Percentiles rank a stretch among this genome's conserved stretches.
These are phyloP conservation scores for Paragyromitra xinjiangensis DNA, from an alignment of 495 filamentous ascomycete genomes.

Conservation along the genomic window DNA sequence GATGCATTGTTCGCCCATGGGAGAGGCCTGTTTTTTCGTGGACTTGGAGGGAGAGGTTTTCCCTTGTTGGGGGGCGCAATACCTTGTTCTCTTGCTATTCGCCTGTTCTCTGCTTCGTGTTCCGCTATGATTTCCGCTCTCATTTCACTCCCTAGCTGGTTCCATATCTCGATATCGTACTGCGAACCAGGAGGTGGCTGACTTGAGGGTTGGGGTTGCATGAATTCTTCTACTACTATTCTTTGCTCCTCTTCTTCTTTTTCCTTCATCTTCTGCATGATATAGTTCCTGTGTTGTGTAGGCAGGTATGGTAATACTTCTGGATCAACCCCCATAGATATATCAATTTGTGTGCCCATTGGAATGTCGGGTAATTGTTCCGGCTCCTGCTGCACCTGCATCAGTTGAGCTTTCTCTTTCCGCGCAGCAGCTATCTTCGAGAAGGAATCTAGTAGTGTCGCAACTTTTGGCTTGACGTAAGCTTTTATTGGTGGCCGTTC, in stretches of 20 bases:
- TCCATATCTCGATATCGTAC: conserved; percentile 47
- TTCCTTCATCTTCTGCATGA: conserved; percentile 18
- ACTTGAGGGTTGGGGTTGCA: neutral
- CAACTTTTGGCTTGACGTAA: conserved; percentile 47
- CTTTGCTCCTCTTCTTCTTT: conserved; percentile 10
- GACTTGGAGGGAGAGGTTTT: conserved; percentile 23
- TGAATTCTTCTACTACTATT: conserved; percentile 3
- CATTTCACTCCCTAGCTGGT: conserved; percentile 31
- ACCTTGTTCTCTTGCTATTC: conserved; percentile 10
- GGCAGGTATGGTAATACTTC: conserved; percentile 29
- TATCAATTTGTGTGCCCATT: conserved; percentile 49
- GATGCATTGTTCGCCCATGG: neutral
- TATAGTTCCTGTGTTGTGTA: neutral
- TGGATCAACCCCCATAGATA: conserved; percentile 45
- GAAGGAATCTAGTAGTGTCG: conserved; percentile 47
- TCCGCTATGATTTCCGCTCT: conserved; percentile 37
- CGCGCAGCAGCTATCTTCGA: conserved; percentile 2
- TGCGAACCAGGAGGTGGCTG: conserved; percentile 45
- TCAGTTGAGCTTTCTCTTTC: conserved; percentile 17
- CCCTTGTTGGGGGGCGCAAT: neutral
- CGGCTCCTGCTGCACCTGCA: conserved; percentile 1
- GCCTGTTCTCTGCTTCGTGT: conserved; percentile 34
- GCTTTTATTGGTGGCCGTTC: conserved; percentile 37
- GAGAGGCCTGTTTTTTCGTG: conserved; percentile 24
- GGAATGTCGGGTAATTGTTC: neutral